Conservation (phyloP, 2,329 filamentous ascomycete genomes). For the Scedosporium boydii region DNA sequence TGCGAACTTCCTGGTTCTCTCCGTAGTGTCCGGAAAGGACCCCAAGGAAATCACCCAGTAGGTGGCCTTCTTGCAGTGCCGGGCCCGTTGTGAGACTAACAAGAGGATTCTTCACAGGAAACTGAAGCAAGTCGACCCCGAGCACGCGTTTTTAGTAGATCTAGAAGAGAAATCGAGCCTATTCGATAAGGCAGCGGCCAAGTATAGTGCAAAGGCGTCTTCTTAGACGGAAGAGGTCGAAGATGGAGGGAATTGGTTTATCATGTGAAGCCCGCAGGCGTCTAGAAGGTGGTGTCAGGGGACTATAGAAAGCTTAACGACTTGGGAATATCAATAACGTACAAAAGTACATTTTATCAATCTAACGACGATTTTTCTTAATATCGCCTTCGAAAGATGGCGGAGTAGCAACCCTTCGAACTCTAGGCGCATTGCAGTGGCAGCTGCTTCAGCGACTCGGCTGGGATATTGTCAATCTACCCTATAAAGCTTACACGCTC, state of each 20-base stretch:
- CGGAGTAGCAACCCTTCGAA: too few species aligned
- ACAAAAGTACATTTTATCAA: not conserved
- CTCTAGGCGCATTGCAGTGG: too few species aligned
- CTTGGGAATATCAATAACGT: not conserved
- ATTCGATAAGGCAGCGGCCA: slow-evolving; percentile 78
- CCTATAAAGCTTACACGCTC: too few species aligned
- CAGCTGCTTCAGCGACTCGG: not conserved
- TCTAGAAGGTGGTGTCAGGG: not conserved
- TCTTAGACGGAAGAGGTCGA: slow-evolving; percentile 17
- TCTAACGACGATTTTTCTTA: not conserved
- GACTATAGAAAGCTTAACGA: not conserved
- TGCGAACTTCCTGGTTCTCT: slow-evolving; percentile 74
- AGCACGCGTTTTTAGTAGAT: slow-evolving; percentile 65
- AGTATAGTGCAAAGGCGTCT: slow-evolving; percentile 77
- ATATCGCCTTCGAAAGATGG: not conserved
- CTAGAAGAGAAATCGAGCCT: slow-evolving; percentile 76
- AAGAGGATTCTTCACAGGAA: slow-evolving; percentile 28
- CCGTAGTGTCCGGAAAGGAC: slow-evolving; percentile 67
- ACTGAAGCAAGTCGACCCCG: slow-evolving; percentile 48
- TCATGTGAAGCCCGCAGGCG: not conserved
- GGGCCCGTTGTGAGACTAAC: not conserved
- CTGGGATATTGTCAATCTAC: not conserved
- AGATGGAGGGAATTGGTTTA: not conserved
- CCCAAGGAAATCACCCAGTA: slow-evolving; percentile 52
- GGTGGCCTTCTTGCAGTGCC: slow-evolving; percentile 17